Evolutionary conservation across 371 early-diverging fungal genomes (phyloP), one percentile per base, ranked within the genome.

Genomic region (Nematocida sp.): DNA sequence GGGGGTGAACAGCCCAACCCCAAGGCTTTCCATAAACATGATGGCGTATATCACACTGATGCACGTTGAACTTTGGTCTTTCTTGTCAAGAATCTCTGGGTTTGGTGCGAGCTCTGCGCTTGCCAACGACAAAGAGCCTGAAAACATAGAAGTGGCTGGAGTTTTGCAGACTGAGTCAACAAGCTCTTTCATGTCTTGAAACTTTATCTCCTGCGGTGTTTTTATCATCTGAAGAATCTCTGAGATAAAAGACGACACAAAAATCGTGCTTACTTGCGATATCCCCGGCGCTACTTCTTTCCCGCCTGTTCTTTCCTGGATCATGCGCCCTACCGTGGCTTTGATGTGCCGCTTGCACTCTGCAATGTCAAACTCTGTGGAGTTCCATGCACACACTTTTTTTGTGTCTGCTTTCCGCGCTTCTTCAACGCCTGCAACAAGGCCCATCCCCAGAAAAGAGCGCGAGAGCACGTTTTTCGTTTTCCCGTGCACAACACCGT

Each of bases 191-290:
- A 65, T 65, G 50, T 65, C 52, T 36, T 65, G 27, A 55, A 65
- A 65, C 55, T 65, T 17, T 11, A 36, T 41, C 7, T 15, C 19
- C 15, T 19, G 8, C 17, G 55, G 55, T 0, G 55, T 54, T 40
- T 65, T 53, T 17, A 63, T 15, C 5, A 63, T 5, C 15, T 65
- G 55, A 27, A 65, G 54, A 15, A 65, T 65, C 32, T 65, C 65
- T 43, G 65, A 63, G 38, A 65, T 65, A 29, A 65, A 65, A 21
- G 65, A 65, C 13, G 65, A 65, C 31, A 65, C 65, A 52, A 65
- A 65, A 38, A 65, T 36, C 7, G 65, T 65, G 56, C 41, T 65
- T 23, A 54, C 36, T 40, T 65, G 65, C 7, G 65, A 65, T 0
- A 65, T 11, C 3, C 65, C 65, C 15, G 65, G 65, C 27, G 65